Base-by-base conservation (phyloP, 1,284 basidiomycete genomes). In the Boletellus deceptivus region DNA sequence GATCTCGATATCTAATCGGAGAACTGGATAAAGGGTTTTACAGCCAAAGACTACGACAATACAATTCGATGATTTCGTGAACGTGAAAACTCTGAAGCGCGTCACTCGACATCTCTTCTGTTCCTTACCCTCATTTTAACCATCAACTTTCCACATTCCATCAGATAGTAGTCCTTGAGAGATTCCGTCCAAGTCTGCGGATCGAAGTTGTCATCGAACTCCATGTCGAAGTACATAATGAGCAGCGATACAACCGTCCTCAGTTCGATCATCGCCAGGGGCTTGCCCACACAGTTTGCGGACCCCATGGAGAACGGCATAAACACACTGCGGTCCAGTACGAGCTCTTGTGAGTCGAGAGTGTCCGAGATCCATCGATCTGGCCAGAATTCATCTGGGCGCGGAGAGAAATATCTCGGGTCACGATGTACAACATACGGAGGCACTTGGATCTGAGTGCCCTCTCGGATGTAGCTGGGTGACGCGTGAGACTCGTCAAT, bases 1-100 rank as follows among this genome's bases (percentile, higher is more conserved):
- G 91, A 93, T 67, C 70, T 93, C 52, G 89, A 93, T 64, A 84
- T 93, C 51, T 92, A 73, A 69, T 29, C 22, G 34, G 9, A 39
- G 36, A 40, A 47, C 27, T 16, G 1, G 39, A 18, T 22, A 5
- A 31, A 22, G 35, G 47, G 18, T 43, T 13, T 16, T 6, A 16
- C n/a, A 42, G 8, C 16, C 39, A 20, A 41, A 18, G 46, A 40
- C 22, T 45, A 46, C 29, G n/a, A 27, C 5, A 18, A 24, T 24
- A 29, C 13, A 42, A 44, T 25, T 29, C 5, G 6, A n/a, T 11
- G 24, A 44, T 22, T 29, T 20, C 18, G 27, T 39, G 25, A 10
- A 31, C 29, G 8, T 8, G 29, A 31, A 25, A 27, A 31, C 22
- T 34, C 34, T 14, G 8, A 13, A 10, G 20, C 8, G 20, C 8